Conservation (phyloP, 2,329 filamentous ascomycete genomes). For the Orbilia javanica region DNA sequence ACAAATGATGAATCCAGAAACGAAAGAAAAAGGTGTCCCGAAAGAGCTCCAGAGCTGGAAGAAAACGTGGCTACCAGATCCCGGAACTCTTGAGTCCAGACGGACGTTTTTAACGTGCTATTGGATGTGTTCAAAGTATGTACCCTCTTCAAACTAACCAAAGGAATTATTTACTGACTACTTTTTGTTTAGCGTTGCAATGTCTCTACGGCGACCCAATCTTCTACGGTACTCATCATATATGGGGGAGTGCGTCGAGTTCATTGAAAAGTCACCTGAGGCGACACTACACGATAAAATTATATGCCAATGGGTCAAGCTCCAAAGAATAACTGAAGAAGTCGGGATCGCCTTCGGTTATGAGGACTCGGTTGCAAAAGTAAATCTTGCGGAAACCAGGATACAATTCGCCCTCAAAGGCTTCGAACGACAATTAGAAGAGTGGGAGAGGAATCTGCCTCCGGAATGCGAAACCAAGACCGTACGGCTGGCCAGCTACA, state of each 20-base stretch:
- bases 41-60: constrained; percentile 41
- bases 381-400: constrained; percentile 71
- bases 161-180: neutral
- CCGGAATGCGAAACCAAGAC: constrained; percentile 62
- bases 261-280: constrained; percentile 66
- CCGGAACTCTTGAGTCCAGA: constrained; percentile 63
- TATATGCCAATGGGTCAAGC: constrained; percentile 66
- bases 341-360: constrained; percentile 72
- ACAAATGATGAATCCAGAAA: constrained; percentile 29
- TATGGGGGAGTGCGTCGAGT: constrained; percentile 67
- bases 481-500: constrained; percentile 58
- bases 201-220: constrained; percentile 67
- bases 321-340: constrained; percentile 70
- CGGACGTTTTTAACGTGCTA: constrained; percentile 65
- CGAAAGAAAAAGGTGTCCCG: constrained; percentile 38
- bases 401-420: constrained; percentile 71
- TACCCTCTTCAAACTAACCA: neutral
- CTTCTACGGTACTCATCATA: constrained; percentile 67
- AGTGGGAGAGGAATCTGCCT: constrained; percentile 67
- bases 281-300: constrained; percentile 65
- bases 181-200: constrained; percentile 64
- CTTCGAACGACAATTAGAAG: constrained; percentile 70
- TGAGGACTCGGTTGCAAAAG: constrained; percentile 69
- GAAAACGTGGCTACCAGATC: constrained; percentile 59
- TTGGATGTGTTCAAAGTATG: constrained; percentile 63